phyloP scores from a whole-genome alignment of 208 protist genomes.

The Leishmania mexicana region DNA sequence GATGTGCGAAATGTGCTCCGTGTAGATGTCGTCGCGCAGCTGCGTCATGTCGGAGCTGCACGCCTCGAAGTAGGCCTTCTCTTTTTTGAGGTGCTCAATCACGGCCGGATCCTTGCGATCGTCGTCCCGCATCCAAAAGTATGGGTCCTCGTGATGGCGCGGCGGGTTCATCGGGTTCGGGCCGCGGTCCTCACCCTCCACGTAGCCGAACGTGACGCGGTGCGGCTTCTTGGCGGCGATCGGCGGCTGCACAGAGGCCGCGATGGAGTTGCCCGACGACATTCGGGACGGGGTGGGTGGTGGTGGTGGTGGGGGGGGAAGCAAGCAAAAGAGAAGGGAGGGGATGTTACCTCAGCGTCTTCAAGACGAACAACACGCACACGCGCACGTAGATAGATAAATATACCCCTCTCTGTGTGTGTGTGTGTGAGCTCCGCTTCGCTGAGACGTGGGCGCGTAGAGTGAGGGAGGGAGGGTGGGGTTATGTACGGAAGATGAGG shows the following conservation, averaged over 20 bases:
- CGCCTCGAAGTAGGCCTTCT: constrained; percentile 80
- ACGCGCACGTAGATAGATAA: background rate
- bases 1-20: constrained; percentile 88
- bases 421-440: background rate
- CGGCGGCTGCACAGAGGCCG: constrained; percentile 33
- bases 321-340: constrained; percentile 1
- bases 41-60: constrained; percentile 60
- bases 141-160: constrained; percentile 61
- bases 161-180: constrained; percentile 88
- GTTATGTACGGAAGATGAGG: too few relatives aligned
- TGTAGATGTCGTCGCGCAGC: constrained; percentile 72
- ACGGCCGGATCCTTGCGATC: constrained; percentile 68
- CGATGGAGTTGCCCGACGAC: constrained; percentile 21
- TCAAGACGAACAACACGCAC: background rate
- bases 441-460: too few relatives aligned
- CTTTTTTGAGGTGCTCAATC: constrained; percentile 77
- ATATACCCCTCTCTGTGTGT: too few relatives aligned
- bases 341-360: too few relatives aligned
- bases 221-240: constrained; percentile 67
- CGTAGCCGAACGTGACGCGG: constrained; percentile 75
- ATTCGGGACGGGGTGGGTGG: background rate
- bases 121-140: constrained; percentile 91
- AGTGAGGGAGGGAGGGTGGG: too few relatives aligned
- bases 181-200: constrained; percentile 85
- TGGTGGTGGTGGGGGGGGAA: background rate